Evolutionary conservation across 1,284 basidiomycete genomes (phyloP).

Genomic region (Marasmius oreades): DNA sequence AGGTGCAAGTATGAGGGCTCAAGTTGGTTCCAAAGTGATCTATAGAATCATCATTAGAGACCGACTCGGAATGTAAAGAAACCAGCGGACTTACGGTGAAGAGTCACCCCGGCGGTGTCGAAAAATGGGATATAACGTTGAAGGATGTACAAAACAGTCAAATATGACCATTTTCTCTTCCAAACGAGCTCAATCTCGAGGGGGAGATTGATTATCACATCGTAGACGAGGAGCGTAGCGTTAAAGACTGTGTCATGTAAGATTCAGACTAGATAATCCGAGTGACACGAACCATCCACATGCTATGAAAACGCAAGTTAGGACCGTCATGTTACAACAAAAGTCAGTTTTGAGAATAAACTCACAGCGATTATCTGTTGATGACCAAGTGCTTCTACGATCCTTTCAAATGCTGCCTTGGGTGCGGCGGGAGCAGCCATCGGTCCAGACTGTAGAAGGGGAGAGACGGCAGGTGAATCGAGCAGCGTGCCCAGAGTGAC

Average conservation of each 20-base stretch:
- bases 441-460: not conserved
- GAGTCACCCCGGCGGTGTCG: not conserved
- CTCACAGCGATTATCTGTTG: not conserved
- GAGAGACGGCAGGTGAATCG: not conserved
- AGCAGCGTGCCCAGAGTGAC: too few relatives aligned
- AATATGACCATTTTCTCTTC: not conserved
- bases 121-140: not conserved
- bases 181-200: not conserved
- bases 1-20: not conserved
- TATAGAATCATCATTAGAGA: not conserved
- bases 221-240: not conserved
- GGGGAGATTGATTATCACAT: not conserved
- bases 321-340: not conserved
- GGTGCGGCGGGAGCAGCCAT: not conserved
- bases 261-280: not conserved
- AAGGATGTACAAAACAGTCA: not conserved
- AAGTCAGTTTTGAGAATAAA: not conserved
- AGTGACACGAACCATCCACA: not conserved
- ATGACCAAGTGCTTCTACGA: not conserved
- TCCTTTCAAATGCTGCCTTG: not conserved
- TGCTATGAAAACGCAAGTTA: not conserved
- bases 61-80: not conserved
- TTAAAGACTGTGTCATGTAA: not conserved
- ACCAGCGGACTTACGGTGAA: not conserved
- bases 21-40: not conserved